Evolutionary conservation across 208 protist genomes (phyloP).

Genomic region (Trypanosoma rangeli): DNA sequence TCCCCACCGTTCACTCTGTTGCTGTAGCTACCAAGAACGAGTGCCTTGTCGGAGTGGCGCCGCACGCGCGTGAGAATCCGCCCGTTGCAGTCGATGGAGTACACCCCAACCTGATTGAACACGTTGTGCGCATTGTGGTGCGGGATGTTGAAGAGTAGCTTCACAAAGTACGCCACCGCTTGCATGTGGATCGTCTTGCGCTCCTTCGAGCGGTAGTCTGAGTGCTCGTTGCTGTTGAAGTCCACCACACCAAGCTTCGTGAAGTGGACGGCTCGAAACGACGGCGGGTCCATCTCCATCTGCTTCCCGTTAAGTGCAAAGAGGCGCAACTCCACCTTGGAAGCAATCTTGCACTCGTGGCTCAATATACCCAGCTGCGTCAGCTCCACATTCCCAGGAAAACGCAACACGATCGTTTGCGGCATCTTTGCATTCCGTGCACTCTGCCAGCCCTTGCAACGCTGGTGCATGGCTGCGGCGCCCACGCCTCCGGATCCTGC

Average conservation of each 20-base stretch:
- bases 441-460: constrained; percentile 74
- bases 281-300: constrained; percentile 40
- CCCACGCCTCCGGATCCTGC: background rate
- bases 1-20: background rate
- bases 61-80: constrained; percentile 21
- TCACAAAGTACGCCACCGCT: constrained; percentile 83
- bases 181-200: constrained; percentile 90
- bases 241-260: constrained; percentile 77
- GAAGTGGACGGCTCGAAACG: constrained; percentile 69
- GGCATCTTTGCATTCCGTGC: constrained; percentile 62
- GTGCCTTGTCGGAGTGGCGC: constrained; percentile 20
- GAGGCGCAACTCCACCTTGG: constrained; percentile 83
- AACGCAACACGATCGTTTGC: constrained; percentile 83
- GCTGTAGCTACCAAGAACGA: background rate
- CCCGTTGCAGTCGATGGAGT: constrained; percentile 81
- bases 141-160: constrained; percentile 76
- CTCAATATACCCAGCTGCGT: constrained; percentile 81
- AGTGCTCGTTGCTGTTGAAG: constrained; percentile 84
- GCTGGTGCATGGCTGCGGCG: background rate
- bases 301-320: constrained; percentile 42
- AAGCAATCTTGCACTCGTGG: constrained; percentile 87
- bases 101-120: constrained; percentile 78
- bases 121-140: constrained; percentile 74
- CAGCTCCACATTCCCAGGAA: constrained; percentile 82
- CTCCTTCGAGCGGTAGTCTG: constrained; percentile 78